Evolutionary conservation across 2,329 filamentous ascomycete species (phyloP).

Genomic region (Hysterium pulicare): DNA sequence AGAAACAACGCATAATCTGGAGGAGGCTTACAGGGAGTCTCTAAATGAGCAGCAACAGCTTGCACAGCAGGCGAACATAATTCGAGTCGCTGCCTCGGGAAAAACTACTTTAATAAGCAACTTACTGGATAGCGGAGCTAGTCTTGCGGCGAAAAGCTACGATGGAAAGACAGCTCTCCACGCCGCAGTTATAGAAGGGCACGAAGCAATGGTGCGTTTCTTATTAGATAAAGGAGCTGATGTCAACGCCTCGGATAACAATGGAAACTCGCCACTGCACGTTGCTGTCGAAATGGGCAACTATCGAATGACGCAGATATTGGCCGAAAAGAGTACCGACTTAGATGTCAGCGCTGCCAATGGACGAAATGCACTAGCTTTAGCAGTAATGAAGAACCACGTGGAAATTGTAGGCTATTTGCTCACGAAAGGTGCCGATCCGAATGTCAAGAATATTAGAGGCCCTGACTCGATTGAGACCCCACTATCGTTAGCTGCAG

Average conservation of each 20-base stretch:
- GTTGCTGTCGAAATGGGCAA: neutral
- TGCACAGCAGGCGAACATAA: neutral
- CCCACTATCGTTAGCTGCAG: too few species aligned
- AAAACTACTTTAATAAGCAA: neutral
- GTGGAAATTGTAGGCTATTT: too few species aligned
- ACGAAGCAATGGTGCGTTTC: neutral
- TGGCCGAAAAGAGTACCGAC: neutral
- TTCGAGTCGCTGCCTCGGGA: neutral
- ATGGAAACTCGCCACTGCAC: neutral
- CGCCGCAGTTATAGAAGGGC: neutral
- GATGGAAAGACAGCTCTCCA: constrained; percentile 1
- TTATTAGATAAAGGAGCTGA: neutral
- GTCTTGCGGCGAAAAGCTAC: neutral
- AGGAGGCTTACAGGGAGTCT: neutral
- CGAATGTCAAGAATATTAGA: too few species aligned
- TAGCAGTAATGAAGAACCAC: neutral
- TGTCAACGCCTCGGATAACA: neutral
- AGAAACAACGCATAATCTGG: neutral
- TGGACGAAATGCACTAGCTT: neutral
- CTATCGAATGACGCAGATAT: neutral
- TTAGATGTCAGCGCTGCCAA: neutral
- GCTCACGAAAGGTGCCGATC: too few species aligned
- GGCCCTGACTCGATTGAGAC: too few species aligned
- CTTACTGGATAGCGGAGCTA: neutral
- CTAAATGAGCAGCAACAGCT: neutral